Evolutionary conservation across 768 basidiomycete species (phyloP).

Genomic region (Udeniomyces megalosporus): DNA sequence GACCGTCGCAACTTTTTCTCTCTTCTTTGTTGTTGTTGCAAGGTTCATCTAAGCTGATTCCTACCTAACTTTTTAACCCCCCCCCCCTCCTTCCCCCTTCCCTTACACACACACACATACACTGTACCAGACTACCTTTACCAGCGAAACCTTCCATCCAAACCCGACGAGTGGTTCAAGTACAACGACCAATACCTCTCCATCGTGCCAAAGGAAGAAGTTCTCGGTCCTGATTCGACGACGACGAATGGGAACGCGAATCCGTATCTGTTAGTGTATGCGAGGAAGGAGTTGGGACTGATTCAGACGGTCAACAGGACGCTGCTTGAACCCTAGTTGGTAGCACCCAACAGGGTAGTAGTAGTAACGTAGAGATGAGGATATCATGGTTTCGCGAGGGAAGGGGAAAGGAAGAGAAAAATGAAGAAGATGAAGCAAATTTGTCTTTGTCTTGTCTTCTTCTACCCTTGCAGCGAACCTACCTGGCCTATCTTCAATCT

Average conservation of each 20-base stretch:
- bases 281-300: conserved; percentile 21
- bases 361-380: too few species aligned
- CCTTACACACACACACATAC: background rate
- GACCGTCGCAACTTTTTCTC: too few species aligned
- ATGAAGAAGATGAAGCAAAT: background rate
- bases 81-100: background rate
- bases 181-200: conserved; percentile 39
- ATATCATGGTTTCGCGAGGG: background rate
- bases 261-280: conserved; percentile 32
- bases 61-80: background rate
- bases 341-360: too few species aligned
- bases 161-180: conserved; percentile 28
- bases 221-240: conserved; percentile 61
- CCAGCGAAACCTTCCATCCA: conserved; percentile 64
- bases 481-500: too few species aligned
- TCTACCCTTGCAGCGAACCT: too few species aligned
- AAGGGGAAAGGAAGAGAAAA: background rate
- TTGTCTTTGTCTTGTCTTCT: too few species aligned
- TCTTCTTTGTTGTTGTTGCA: too few species aligned
- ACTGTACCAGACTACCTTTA: conserved; percentile 51
- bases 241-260: conserved; percentile 32
- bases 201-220: conserved; percentile 57
- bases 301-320: conserved; percentile 13
- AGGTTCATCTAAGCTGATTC: too few species aligned
- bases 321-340: too few species aligned